Base-by-base conservation (phyloP, 495 filamentous ascomycete genomes). In the Cercophora sp. region DNA sequence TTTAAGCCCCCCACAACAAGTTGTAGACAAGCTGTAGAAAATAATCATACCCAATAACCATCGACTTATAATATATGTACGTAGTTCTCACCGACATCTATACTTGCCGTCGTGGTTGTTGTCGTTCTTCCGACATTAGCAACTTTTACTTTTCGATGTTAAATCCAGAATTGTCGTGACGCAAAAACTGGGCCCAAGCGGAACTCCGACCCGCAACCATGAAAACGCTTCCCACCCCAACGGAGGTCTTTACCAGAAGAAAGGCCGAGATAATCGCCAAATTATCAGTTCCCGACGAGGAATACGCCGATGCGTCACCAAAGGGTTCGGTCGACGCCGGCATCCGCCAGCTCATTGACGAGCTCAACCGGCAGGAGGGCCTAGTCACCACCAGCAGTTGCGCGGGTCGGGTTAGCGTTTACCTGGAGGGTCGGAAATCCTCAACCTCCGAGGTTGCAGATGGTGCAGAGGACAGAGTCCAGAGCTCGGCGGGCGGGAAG, bases 371-470 rank as follows among this genome's bases (percentile, higher is more conserved):
- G 1, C 37, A 79, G n/a, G 78, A 81, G 8, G 86, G 85, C 26
- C 72, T 89, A 23, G 90, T 92, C 22, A 96, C 89, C 5, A 96
- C 91, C 10, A 96, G 91, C 66, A 95, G 88, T 64, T 96, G 91
- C 62, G 83, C 90, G 9, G 91, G 91, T 29, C 74, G 91, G 24
- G 79, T 91, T 25, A 88, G 84, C 56, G 86, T 96, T 13, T 96
- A 92, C 67, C 69, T 91, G 1, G 92, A 96, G 71, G 91, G 90
- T 5, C 66, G 70, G 23, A 86, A 82, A 51, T 31, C 22, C 20
- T 20, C 11, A 4, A 25, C 8, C 13, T 34, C 8, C 9, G 58
- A 25, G 11, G 54, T 18, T 18, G 47, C 32, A 11, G 56, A 19
- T n/a, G 55, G 43, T 5, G 56, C 50, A 16, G 54, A 39, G 3